Base-by-base conservation (phyloP, 2,329 filamentous ascomycete species). In the Peltaster fructicola region DNA sequence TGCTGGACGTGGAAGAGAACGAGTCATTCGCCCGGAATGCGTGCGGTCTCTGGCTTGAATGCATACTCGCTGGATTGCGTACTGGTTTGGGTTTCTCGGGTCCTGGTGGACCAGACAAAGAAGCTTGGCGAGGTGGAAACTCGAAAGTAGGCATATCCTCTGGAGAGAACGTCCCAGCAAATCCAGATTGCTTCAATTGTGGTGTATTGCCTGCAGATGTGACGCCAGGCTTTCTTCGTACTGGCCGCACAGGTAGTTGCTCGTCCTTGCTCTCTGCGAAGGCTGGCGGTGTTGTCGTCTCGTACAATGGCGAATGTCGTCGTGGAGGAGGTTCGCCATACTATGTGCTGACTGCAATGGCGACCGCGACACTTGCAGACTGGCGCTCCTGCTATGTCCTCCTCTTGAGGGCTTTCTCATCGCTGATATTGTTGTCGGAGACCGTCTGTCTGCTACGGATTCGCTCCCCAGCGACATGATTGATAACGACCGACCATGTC, bases 341-440 rank as follows among this genome's bases (percentile, higher is more conserved):
- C 6, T 20, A 17, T 5, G 19, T 13, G n/a, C 27, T 19, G 12
- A 13, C 10, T 23, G 20, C 10, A 36, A 26, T 19, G 35, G 30
- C 16, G 38, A 29, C 9, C 15, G 22, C 22, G 68, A 47, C 36
- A 85, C 74, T 47, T 91, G 82, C 31, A 91, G 54, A 55, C 82
- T 92, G 13, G 79, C 69, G 17, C 81, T 81, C 25, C 82, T 65
- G 23, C 63, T 69, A 56, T 92, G 82, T 4, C 73, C 67, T 38
- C 69, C 68, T 10, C 43, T 45, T 11, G 68, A 63, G 25, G 68
- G 61, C 25, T 45, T 44, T 7, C 43, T 37, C 14, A 17, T 9
- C 8, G 26, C 14, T 9, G 28, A 26, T 14, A 28, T 24, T 16
- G 28, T 23, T 14, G 28, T 22, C 5, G 34, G 36, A 14, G 31